phyloP scores from a whole-genome alignment of 2,329 filamentous ascomycete genomes.

The Aschersonia sp. region DNA sequence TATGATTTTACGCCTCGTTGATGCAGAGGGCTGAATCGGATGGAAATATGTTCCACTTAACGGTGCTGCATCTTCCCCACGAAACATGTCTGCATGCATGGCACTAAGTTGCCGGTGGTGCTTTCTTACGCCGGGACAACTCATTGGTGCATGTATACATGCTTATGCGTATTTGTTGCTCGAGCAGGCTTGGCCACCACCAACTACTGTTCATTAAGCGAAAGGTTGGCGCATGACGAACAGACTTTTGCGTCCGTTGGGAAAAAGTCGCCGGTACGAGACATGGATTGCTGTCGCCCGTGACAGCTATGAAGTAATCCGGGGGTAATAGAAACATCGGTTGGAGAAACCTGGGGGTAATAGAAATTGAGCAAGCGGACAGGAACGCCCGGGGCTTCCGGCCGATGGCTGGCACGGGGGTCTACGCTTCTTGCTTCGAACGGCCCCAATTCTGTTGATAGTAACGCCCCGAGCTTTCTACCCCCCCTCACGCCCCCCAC shows the following conservation, averaged over 20 bases:
- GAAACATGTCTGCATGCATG: too few species aligned
- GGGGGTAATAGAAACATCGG: slow-evolving; percentile 20
- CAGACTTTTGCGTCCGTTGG: not conserved
- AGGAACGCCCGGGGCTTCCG: not conserved
- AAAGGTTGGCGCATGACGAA: not conserved
- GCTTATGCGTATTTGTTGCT: too few species aligned
- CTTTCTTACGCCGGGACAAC: too few species aligned
- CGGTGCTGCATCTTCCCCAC: too few species aligned
- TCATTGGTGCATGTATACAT: too few species aligned
- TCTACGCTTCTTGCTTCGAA: not conserved
- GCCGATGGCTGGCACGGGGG: not conserved
- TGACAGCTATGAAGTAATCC: slow-evolving; percentile 19
- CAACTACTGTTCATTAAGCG: not conserved
- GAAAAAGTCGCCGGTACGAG: not conserved
- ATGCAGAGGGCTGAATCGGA: too few species aligned
- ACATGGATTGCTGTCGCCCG: not conserved
- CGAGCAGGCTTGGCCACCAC: not conserved
- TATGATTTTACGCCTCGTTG: too few species aligned
- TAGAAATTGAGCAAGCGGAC: slow-evolving; percentile 11
- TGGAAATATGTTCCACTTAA: too few species aligned
- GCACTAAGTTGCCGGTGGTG: too few species aligned
- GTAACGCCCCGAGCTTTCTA: too few species aligned
- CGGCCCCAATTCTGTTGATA: too few species aligned
- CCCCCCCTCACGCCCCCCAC: too few species aligned
- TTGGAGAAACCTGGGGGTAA: slow-evolving; percentile 20